A percentile compares a stretch with the other conserved stretches of the same genome.
Conservation (phyloP, 2,329 filamentous ascomycete species). For the Aspergillus oerlinghausenensis region DNA sequence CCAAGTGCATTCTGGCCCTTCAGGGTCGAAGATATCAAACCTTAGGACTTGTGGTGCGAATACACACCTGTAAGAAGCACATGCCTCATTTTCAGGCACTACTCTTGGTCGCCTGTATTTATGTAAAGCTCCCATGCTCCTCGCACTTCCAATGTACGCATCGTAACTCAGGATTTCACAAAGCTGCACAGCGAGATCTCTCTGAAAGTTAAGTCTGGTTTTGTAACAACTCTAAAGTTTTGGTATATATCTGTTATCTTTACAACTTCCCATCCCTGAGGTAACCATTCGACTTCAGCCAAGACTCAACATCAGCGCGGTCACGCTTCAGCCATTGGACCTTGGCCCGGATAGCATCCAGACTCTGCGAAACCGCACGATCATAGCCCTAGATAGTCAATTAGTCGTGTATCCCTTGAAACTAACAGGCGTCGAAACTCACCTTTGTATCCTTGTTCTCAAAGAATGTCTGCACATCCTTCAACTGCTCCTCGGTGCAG, state of each 20-base stretch:
- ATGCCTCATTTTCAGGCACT: too few relatives aligned
- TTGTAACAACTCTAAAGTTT: neutral
- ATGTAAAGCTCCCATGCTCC: too few relatives aligned
- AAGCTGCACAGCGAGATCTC: neutral
- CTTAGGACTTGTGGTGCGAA: too few relatives aligned
- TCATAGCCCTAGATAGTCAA: conserved; percentile 60
- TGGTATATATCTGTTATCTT: neutral
- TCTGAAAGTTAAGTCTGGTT: neutral
- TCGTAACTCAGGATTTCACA: too few relatives aligned
- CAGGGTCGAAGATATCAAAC: too few relatives aligned
- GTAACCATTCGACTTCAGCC: conserved; percentile 65
- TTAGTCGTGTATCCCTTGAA: conserved; percentile 10
- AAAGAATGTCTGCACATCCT: conserved; percentile 77
- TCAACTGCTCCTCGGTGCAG: conserved; percentile 69
- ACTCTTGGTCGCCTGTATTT: too few relatives aligned
- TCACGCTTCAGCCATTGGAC: conserved; percentile 75
- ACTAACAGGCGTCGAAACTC: conserved; percentile 7
- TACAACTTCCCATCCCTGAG: conserved; percentile 36
- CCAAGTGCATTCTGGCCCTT: neutral
- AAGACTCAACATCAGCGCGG: conserved; percentile 67
- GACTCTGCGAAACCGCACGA: conserved; percentile 81
- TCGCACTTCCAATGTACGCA: too few relatives aligned
- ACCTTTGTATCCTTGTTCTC: conserved; percentile 72
- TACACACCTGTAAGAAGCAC: too few relatives aligned
- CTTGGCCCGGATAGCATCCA: conserved; percentile 81